These are phyloP conservation scores for Cercospora sojina DNA, from an alignment of 2,329 filamentous ascomycete species.

Conservation along the genomic window DNA sequence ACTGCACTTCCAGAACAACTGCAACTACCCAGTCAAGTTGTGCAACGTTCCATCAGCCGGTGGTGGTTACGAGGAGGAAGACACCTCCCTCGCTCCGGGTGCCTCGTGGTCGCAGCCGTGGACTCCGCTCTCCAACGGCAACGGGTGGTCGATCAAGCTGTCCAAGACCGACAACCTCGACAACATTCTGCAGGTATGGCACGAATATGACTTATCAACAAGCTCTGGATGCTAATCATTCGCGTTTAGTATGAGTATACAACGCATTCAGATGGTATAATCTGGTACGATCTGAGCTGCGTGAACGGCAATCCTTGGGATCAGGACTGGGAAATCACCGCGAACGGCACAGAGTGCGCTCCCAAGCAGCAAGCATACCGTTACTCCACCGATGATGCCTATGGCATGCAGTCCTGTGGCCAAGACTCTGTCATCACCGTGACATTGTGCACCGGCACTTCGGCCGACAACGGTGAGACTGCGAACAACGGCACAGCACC, in stretches of 20 bases:
- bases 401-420: slow-evolving; percentile 42
- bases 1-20: slow-evolving; percentile 30
- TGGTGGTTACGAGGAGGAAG: slow-evolving; percentile 29
- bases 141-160: slow-evolving; percentile 44
- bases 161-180: slow-evolving; percentile 32
- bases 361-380: slow-evolving; percentile 41
- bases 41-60: slow-evolving; percentile 34
- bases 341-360: slow-evolving; percentile 25
- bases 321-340: slow-evolving; percentile 40
- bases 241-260: slow-evolving; percentile 39
- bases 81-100: slow-evolving; percentile 31
- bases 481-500: slow-evolving; percentile 7
- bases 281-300: slow-evolving; percentile 43
- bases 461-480: slow-evolving; percentile 18
- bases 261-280: slow-evolving; percentile 38
- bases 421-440: slow-evolving; percentile 38
- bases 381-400: slow-evolving; percentile 42
- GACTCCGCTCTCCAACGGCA: slow-evolving; percentile 36
- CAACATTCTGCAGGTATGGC: slow-evolving; percentile 34
- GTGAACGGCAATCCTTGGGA: slow-evolving; percentile 42
- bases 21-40: slow-evolving; percentile 36
- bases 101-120: slow-evolving; percentile 37
- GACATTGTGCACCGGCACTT: slow-evolving; percentile 38
- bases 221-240: not conserved
- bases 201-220: not conserved